A percentile compares a stretch with the other conserved stretches of the same genome.
These are phyloP conservation scores for Penicillium dipodomyicola DNA, from an alignment of 495 filamentous ascomycete genomes.

Conservation along the genomic window DNA sequence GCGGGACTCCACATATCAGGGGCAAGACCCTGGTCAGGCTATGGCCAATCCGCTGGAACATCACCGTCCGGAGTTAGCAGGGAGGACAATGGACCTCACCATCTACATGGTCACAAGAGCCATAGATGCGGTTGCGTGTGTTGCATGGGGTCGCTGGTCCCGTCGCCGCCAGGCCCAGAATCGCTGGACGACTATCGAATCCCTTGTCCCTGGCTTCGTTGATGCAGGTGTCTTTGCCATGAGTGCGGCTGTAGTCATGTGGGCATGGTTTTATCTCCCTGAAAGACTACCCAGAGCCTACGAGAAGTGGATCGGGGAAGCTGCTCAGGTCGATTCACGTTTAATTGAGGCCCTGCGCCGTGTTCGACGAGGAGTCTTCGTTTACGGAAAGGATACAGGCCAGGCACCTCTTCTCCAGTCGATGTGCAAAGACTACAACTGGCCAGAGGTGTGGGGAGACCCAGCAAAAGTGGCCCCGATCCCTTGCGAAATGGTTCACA, in stretches of 20 bases:
- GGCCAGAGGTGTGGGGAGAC: constrained; percentile 73
- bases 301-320: constrained; percentile 79
- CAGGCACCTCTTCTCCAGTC: constrained; percentile 65
- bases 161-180: constrained; percentile 31
- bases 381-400: constrained; percentile 78
- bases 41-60: constrained; percentile 22
- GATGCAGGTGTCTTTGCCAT: constrained; percentile 74
- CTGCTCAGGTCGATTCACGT: constrained; percentile 75
- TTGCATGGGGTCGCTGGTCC: constrained; percentile 57
- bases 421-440: constrained; percentile 72
- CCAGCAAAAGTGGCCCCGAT: constrained; percentile 70
- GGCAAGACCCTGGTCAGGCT: constrained; percentile 40
- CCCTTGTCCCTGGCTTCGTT: constrained; percentile 49
- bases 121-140: constrained; percentile 65
- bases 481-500: constrained; percentile 86
- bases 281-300: constrained; percentile 70
- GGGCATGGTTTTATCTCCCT: constrained; percentile 81
- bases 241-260: constrained; percentile 83
- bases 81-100: constrained; percentile 82
- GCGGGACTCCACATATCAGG: constrained; percentile 6
- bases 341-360: constrained; percentile 72
- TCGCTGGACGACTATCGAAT: constrained; percentile 53
- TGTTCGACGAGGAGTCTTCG: constrained; percentile 58
- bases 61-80: constrained; percentile 49
- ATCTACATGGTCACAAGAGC: constrained; percentile 76